A percentile compares a stretch with the other conserved stretches of the same genome.
Conservation (phyloP, 1,139 yeast genomes). For the Citeromyces hawaiiensis region DNA sequence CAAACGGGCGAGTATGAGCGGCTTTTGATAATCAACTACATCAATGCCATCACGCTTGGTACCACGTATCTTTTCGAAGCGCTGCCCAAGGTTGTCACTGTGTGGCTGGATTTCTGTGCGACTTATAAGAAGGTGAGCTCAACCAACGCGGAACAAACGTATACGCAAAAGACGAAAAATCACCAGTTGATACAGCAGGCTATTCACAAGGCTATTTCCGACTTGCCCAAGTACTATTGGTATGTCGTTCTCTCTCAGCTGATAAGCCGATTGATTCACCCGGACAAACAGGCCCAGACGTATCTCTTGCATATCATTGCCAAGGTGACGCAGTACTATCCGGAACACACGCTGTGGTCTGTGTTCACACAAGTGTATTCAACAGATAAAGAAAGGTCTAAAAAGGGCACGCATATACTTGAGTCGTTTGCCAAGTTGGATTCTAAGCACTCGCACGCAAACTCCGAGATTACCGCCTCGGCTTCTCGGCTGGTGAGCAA, state of each 20-base stretch:
- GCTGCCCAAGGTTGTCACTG: constrained; percentile 75
- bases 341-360: constrained; percentile 79
- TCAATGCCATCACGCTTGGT: constrained; percentile 58
- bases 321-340: constrained; percentile 49
- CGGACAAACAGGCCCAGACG: constrained; percentile 40
- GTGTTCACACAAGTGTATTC: constrained; percentile 66
- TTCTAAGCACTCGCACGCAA: constrained; percentile 14
- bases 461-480: constrained; percentile 2
- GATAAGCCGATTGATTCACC: constrained; percentile 64
- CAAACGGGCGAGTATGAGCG: constrained; percentile 53
- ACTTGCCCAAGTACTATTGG: constrained; percentile 57
- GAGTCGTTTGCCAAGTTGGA: constrained; percentile 5
- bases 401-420: constrained; percentile 35
- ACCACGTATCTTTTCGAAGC: constrained; percentile 69
- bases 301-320: constrained; percentile 44
- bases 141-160: constrained; percentile 18
- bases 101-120: constrained; percentile 82
- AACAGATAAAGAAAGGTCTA: constrained; percentile 39
- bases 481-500: constrained; percentile 10
- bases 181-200: constrained; percentile 37
- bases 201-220: constrained; percentile 29
- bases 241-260: constrained; percentile 81
- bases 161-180: constrained; percentile 20
- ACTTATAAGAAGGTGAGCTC: constrained; percentile 12
- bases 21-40: constrained; percentile 49